Evolutionary conservation across 2,329 filamentous ascomycete genomes (phyloP).

Genomic region (Emmonsia crescens): DNA sequence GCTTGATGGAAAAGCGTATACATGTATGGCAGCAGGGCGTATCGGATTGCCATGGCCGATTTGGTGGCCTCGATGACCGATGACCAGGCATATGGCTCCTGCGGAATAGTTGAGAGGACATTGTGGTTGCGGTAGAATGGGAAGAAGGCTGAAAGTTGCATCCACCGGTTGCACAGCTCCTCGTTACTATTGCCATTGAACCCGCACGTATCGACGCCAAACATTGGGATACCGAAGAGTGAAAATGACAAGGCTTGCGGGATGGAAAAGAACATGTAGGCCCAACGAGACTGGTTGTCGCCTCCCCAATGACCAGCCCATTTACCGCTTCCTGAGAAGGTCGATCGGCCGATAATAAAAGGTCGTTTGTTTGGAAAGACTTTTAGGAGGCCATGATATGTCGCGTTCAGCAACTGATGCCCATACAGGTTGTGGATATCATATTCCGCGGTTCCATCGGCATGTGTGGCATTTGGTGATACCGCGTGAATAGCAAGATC

Average conservation of each 20-base stretch:
- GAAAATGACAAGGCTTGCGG: constrained; percentile 65
- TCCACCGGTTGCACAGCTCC: constrained; percentile 64
- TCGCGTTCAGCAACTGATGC: constrained; percentile 64
- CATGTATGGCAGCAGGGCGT: constrained; percentile 60
- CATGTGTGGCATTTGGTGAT: constrained; percentile 65
- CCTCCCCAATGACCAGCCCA: constrained; percentile 76
- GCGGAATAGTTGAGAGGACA: constrained; percentile 45
- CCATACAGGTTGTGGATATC: constrained; percentile 75
- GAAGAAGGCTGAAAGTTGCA: constrained; percentile 63
- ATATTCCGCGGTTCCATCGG: constrained; percentile 63
- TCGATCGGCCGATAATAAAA: constrained; percentile 74
- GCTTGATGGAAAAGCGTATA: constrained; percentile 63
- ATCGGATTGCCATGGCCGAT: constrained; percentile 59
- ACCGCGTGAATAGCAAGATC: constrained; percentile 64
- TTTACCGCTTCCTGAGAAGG: constrained; percentile 65
- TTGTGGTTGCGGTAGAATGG: constrained; percentile 74
- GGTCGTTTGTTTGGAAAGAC: constrained; percentile 60
- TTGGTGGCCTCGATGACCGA: constrained; percentile 55
- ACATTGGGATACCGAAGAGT: constrained; percentile 68
- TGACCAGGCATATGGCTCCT: constrained; percentile 63
- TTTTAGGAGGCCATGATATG: constrained; percentile 57
- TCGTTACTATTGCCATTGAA: constrained; percentile 57
- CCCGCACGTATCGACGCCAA: constrained; percentile 59
- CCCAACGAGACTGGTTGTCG: constrained; percentile 61
- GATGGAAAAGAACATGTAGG: constrained; percentile 66